A percentile compares a stretch with the other conserved stretches of the same genome.
Evolutionary conservation across 176 grass and related monocot genomes (phyloP).

Genomic region (Lolium multiflorum): DNA sequence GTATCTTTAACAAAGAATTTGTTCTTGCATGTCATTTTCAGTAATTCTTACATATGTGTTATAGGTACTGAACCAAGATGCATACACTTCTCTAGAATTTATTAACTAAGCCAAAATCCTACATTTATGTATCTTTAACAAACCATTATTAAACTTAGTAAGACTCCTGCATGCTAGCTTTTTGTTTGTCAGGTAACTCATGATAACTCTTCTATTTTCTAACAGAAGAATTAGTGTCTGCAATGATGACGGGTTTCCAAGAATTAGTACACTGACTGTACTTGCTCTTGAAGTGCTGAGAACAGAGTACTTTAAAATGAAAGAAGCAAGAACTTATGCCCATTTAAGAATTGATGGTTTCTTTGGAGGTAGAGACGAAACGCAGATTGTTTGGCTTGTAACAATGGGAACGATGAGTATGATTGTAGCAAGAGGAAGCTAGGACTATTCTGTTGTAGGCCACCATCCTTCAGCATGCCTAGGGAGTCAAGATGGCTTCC

Average conservation of each 20-base stretch:
- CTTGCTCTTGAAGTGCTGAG: neutral
- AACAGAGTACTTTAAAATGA: neutral
- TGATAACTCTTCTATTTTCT: neutral
- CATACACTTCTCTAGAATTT: neutral
- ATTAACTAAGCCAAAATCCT: neutral
- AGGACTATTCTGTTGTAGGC: neutral
- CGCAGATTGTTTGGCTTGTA: neutral
- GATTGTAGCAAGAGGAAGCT: neutral
- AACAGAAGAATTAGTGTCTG: neutral
- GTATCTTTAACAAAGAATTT: neutral
- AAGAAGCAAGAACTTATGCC: neutral
- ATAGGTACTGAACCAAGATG: neutral
- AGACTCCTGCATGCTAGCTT: neutral
- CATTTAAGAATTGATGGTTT: neutral
- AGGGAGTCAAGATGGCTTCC: neutral
- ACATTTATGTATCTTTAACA: neutral
- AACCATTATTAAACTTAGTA: neutral
- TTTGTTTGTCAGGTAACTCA: neutral
- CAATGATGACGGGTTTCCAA: neutral
- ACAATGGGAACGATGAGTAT: neutral
- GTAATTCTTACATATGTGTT: neutral
- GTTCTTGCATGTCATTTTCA: neutral
- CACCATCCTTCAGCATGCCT: neutral
- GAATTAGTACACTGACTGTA: neutral
- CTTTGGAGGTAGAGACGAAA: neutral